Evolutionary conservation across 257 asterid species (phyloP).

Genomic region (Apocynum venetum): DNA sequence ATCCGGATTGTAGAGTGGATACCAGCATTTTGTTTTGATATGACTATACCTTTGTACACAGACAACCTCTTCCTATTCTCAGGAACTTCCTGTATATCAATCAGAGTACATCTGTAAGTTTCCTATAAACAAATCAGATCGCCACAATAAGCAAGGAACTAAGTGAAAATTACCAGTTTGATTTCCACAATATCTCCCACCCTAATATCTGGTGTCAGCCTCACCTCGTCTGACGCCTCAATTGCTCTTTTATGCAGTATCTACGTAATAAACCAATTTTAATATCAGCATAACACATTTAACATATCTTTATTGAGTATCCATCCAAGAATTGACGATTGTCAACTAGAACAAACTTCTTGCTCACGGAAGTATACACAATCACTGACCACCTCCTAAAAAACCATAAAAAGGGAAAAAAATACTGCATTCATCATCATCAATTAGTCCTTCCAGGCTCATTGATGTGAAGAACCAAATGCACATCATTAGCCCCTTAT

Average conservation of each 20-base stretch:
- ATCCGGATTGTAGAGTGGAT: constrained; percentile 90
- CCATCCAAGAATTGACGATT: background rate
- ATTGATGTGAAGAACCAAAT: background rate
- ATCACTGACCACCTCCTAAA: background rate
- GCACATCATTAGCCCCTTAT: background rate
- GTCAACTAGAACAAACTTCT: background rate
- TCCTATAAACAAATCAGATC: background rate
- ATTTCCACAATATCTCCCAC: constrained; percentile 84
- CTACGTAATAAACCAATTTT: constrained; percentile 36
- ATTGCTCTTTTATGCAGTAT: constrained; percentile 71
- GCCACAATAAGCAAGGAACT: background rate
- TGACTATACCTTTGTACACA: constrained; percentile 81
- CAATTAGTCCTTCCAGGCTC: background rate
- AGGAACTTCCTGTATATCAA: constrained; percentile 65
- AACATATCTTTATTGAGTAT: background rate
- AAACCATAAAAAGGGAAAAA: background rate
- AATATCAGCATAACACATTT: constrained; percentile 11
- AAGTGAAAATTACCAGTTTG: constrained; percentile 51
- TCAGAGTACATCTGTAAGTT: constrained; percentile 13
- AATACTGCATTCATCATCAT: background rate
- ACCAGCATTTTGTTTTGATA: constrained; percentile 90
- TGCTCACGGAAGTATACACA: background rate
- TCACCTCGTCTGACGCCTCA: constrained; percentile 62
- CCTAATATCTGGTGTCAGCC: constrained; percentile 83
- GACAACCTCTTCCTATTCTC: constrained; percentile 77